Conservation (phyloP, 179 eudicot species). For the Spinacia oleracea region DNA sequence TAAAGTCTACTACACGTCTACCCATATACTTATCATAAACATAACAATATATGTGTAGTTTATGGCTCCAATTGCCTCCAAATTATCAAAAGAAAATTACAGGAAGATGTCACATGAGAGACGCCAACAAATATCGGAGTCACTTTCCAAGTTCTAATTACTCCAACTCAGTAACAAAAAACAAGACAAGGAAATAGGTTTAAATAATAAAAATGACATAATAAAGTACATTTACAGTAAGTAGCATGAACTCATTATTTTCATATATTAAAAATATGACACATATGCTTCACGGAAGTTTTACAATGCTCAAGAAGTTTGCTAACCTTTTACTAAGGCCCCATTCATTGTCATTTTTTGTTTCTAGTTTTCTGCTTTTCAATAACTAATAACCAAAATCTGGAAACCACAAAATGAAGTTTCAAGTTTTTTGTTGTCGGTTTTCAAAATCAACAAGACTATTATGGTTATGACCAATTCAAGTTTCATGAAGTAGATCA, state of each 20-base stretch:
- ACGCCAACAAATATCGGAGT: neutral
- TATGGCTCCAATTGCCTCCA: neutral
- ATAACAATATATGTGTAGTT: neutral
- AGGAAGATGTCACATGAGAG: neutral
- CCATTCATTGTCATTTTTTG: no score
- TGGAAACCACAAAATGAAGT: no score
- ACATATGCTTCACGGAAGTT: neutral
- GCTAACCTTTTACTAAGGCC: neutral
- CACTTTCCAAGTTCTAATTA: neutral
- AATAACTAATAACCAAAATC: no score
- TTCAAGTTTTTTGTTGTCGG: no score
- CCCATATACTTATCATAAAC: no score
- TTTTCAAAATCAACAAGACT: no score
- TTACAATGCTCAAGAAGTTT: neutral
- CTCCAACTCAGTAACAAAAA: neutral
- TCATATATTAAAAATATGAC: no score
- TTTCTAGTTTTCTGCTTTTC: no score
- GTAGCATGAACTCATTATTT: constrained; percentile 11
- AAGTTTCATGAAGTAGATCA: neutral
- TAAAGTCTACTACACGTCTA: constrained; percentile 1
- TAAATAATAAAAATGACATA: neutral
- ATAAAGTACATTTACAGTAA: neutral
- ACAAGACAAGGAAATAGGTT: neutral
- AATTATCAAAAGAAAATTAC: neutral
- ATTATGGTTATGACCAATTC: no score